Evolutionary conservation across 2,329 filamentous ascomycete species (phyloP).

Genomic region (Beauveria sp.): DNA sequence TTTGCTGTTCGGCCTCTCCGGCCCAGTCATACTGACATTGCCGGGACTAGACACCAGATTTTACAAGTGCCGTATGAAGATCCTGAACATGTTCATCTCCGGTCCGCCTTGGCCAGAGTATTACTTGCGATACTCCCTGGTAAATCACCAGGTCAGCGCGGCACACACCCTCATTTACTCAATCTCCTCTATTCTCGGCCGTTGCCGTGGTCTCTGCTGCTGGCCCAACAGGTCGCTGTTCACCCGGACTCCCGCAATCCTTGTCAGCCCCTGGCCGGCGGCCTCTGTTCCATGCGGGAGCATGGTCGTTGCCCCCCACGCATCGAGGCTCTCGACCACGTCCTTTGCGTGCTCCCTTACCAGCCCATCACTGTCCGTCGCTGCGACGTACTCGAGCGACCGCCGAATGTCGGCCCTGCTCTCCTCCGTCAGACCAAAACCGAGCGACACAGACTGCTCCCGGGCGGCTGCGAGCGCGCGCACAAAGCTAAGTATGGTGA

Average conservation of each 20-base stretch:
- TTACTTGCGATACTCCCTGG: too few species aligned
- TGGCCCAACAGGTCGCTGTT: conserved; percentile 17
- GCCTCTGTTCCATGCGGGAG: conserved; percentile 24
- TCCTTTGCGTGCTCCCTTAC: conserved; percentile 60
- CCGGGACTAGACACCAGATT: too few species aligned
- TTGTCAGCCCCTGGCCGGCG: conserved; percentile 21
- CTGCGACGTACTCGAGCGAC: conserved; percentile 55
- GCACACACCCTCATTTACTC: conserved; percentile 35
- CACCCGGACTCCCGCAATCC: conserved; percentile 32
- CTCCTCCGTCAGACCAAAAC: conserved; percentile 46
- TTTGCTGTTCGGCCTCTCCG: too few species aligned
- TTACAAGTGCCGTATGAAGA: too few species aligned
- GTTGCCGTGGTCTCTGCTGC: background rate
- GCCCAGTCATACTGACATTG: too few species aligned
- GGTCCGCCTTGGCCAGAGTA: too few species aligned
- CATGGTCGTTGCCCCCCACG: conserved; percentile 48
- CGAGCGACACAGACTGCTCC: conserved; percentile 47
- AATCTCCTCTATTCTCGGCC: conserved; percentile 52
- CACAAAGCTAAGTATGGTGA: conserved; percentile 56
- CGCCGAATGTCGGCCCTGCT: conserved; percentile 55
- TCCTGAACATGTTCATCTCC: too few species aligned
- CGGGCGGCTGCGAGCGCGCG: conserved; percentile 49
- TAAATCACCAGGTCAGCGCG: background rate
- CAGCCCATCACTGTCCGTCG: conserved; percentile 60
- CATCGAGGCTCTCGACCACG: conserved; percentile 59